These are phyloP conservation scores for Alternaria sp. DNA, from an alignment of 2,329 filamentous ascomycete genomes.

Conservation along the genomic window DNA sequence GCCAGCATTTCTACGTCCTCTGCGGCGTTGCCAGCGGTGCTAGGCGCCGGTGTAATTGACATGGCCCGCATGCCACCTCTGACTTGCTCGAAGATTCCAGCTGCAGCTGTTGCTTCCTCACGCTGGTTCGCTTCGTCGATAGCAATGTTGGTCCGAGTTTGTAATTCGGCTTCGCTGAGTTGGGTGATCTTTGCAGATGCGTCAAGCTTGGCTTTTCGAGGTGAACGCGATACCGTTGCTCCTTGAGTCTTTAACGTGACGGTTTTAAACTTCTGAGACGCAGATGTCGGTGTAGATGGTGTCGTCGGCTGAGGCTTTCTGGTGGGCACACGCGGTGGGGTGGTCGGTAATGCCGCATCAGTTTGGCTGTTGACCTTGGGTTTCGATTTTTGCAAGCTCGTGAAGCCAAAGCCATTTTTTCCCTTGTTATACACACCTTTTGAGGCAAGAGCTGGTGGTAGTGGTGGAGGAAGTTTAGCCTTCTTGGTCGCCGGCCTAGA, in stretches of 20 bases:
- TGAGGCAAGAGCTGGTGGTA: not conserved
- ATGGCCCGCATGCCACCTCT: not conserved
- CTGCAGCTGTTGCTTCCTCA: not conserved
- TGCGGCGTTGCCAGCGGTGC: not conserved
- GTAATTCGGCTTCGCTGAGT: not conserved
- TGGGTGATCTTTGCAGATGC: not conserved
- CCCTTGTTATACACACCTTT: not conserved
- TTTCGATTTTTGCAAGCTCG: not conserved
- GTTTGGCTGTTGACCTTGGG: not conserved
- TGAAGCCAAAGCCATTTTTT: conserved; percentile 15
- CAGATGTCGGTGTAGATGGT: not conserved
- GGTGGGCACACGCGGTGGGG: not conserved
- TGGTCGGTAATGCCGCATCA: not conserved
- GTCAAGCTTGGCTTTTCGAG: not conserved
- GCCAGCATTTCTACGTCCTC: not conserved
- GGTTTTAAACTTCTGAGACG: not conserved
- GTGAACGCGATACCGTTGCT: not conserved
- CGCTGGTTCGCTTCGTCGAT: not conserved
- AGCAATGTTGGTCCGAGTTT: not conserved
- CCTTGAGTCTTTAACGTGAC: not conserved
- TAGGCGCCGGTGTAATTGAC: not conserved
- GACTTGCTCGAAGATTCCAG: not conserved
- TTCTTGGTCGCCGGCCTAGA: not conserved
- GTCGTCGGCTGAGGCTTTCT: not conserved
- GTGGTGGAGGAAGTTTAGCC: not conserved